phyloP scores from a whole-genome alignment of 1,139 yeast species.

The Meyerozyma carpophila region DNA sequence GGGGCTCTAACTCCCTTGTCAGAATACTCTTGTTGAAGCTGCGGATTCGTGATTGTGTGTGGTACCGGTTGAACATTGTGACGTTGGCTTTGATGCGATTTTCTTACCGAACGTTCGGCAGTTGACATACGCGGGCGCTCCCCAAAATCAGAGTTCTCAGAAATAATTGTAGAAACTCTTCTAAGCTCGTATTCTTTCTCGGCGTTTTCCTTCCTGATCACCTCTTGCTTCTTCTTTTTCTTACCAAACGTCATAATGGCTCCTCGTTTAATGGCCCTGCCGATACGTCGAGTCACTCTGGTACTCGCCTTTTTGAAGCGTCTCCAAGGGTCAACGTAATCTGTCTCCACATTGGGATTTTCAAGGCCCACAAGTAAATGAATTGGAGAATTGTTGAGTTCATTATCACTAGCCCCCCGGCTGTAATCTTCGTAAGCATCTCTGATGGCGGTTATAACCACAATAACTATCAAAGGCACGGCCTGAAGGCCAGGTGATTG shows the following conservation, averaged over 20 bases:
- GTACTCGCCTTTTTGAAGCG: constrained; percentile 48
- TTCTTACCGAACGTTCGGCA: background rate
- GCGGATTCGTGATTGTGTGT: constrained; percentile 32
- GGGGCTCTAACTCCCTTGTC: constrained; percentile 3
- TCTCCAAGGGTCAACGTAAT: constrained; percentile 54
- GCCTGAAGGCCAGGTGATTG: constrained; percentile 52
- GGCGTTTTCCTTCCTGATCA: constrained; percentile 20
- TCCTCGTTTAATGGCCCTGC: constrained; percentile 18
- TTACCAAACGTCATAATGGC: constrained; percentile 25
- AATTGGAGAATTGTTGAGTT: constrained; percentile 63
- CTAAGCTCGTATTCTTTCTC: constrained; percentile 27
- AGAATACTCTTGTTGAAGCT: constrained; percentile 16
- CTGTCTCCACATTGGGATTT: constrained; percentile 43
- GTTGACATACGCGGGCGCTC: constrained; percentile 5
- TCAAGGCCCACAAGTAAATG: constrained; percentile 64
- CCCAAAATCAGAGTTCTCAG: constrained; percentile 23
- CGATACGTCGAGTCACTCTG: constrained; percentile 12
- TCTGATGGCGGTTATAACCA: constrained; percentile 47
- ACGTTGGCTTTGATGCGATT: background rate
- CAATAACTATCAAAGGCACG: constrained; percentile 56
- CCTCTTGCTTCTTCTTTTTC: constrained; percentile 22
- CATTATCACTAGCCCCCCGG: constrained; percentile 48
- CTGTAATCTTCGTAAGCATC: constrained; percentile 57
- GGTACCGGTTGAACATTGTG: constrained; percentile 10
- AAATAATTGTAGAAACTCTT: constrained; percentile 36